Conservation (phyloP, 345 rosid species). For the Camelina laxa region DNA sequence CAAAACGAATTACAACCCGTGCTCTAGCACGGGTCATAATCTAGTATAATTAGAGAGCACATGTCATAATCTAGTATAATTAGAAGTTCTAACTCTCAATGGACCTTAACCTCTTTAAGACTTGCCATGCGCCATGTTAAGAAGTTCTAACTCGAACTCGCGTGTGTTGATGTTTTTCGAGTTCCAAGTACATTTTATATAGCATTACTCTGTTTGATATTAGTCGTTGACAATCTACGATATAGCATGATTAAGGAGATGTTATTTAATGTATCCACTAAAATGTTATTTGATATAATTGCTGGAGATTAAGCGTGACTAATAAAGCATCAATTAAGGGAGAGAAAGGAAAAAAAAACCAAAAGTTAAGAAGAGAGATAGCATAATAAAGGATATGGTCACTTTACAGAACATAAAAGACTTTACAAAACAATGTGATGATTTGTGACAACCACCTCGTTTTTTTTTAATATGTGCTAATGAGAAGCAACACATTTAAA, state of each 20-base stretch:
- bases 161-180: not conserved
- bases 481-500: conserved; percentile 43
- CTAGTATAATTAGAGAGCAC: too few relatives aligned
- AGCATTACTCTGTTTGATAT: conserved; percentile 9
- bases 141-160: not conserved
- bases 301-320: conserved; percentile 42
- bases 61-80: too few relatives aligned
- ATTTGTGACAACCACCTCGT: conserved; percentile 45
- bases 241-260: not conserved
- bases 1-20: too few relatives aligned
- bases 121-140: not conserved
- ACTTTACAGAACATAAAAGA: conserved; percentile 46
- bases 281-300: not conserved
- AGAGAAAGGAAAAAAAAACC: not conserved
- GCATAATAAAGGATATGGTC: conserved; percentile 21
- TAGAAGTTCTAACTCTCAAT: too few relatives aligned
- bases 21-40: too few relatives aligned
- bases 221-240: conserved; percentile 27
- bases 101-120: too few relatives aligned
- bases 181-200: conserved; percentile 16
- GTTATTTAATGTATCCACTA: too few relatives aligned
- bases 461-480: conserved; percentile 16
- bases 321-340: conserved; percentile 38
- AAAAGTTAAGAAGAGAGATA: conserved; percentile 31
- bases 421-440: conserved; percentile 42